Percentiles rank a stretch among this genome's conserved stretches.
These are phyloP conservation scores for Leishmania braziliensis DNA, from an alignment of 208 protist species.

Conservation along the genomic window DNA sequence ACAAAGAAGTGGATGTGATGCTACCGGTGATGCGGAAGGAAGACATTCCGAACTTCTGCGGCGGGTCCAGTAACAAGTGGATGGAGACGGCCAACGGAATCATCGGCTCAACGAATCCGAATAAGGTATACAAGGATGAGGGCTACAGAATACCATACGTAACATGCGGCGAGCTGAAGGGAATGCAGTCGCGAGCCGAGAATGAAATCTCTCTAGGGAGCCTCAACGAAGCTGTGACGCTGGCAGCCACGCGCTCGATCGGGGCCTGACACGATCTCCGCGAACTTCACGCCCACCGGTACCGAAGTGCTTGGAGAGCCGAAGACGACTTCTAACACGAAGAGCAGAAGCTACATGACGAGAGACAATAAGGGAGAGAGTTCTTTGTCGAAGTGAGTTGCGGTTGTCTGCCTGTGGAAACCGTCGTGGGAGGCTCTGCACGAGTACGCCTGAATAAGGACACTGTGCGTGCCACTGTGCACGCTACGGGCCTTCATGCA, in stretches of 20 bases:
- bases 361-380: not conserved
- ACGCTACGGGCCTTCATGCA: not conserved
- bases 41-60: constrained; percentile 80
- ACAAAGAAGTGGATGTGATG: constrained; percentile 54
- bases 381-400: not conserved
- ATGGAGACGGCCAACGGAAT: constrained; percentile 54
- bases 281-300: not conserved
- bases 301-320: not conserved
- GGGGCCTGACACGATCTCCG: constrained; percentile 2
- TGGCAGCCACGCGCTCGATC: constrained; percentile 22
- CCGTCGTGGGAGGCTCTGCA: not conserved
- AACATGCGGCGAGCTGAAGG: constrained; percentile 22
- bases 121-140: constrained; percentile 46
- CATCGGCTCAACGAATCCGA: constrained; percentile 62
- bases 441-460: not conserved
- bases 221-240: constrained; percentile 27
- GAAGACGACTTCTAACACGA: not conserved
- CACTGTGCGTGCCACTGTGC: not conserved
- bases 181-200: constrained; percentile 13
- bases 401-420: too few species aligned
- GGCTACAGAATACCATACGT: constrained; percentile 22
- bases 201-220: constrained; percentile 24
- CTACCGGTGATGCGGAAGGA: constrained; percentile 61
- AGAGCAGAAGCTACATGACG: not conserved
- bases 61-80: constrained; percentile 72